Base-by-base conservation (phyloP, 2,329 filamentous ascomycete species). In the Pseudogymnoascus sp. region DNA sequence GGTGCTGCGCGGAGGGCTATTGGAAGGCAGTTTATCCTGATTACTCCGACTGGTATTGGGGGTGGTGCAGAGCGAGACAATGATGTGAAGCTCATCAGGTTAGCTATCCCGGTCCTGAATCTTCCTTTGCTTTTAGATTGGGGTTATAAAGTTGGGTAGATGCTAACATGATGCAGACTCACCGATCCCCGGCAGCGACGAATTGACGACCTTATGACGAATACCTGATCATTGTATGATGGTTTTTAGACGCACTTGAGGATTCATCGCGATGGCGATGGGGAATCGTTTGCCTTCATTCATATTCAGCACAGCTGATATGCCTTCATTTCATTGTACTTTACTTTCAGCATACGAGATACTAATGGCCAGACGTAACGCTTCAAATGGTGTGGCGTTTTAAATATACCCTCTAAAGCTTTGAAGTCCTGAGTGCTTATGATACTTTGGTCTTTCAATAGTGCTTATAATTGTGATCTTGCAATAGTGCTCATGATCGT, bases 21-120 rank as follows among this genome's bases (percentile, higher is more conserved):
- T n/a, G 91, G 92, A 27, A 84, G 91, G 65, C 94, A 99, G 73
- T 99, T 95, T 71, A 92, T 99, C 66, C 83, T 99, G 61, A 99
- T 99, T 72, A 97, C 93, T 2, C 94, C 94, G 29, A 95, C 96
- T 68, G 88, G 88, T 55, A 91, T 96, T 71, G 68, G 78, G 78
- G 78, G 85, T 74, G 79, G 81, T 67, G 80, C 79, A 27, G 76
- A 78, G 55, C 72, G 84, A 36, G 82, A 84, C 64, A 80, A 80
- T 62, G 90, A 95, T 70, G 90, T 95, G 64, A 89, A 86, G 71
- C 87, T 94, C 65, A 89, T 90, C 74, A 86, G 87, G 85, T 87
- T 75, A 66, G 79, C 72, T 40, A 2, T 8, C 48, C 3, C 8
- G 25, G 27, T 13, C 33, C 18, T 42, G 58, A 10, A 39, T n/a